Conservation (phyloP, 768 basidiomycete genomes). For the Termitomyces heimii region DNA sequence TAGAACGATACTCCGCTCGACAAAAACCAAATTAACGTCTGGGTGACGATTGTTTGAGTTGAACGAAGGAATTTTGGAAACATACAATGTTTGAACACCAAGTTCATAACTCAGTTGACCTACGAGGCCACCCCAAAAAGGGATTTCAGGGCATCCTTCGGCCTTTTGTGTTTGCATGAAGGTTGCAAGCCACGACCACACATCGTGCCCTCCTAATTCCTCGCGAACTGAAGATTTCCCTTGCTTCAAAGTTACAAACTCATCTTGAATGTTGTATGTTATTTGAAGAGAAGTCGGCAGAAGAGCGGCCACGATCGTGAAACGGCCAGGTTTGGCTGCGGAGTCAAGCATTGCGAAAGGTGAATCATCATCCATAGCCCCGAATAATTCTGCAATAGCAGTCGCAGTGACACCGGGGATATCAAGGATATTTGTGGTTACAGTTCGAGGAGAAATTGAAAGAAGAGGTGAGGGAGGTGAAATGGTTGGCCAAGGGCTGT, state of each 20-base stretch:
- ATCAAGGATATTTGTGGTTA: slow-evolving; percentile 33
- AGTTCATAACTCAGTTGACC: slow-evolving; percentile 80
- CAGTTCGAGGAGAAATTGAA: slow-evolving; percentile 15
- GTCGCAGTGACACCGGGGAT: slow-evolving; percentile 36
- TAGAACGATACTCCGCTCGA: slow-evolving; percentile 72
- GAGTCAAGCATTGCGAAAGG: slow-evolving; percentile 75
- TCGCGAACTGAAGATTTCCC: slow-evolving; percentile 30
- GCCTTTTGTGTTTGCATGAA: slow-evolving; percentile 57
- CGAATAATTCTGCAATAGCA: slow-evolving; percentile 56
- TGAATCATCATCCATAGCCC: slow-evolving; percentile 48
- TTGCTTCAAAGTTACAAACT: slow-evolving; percentile 37
- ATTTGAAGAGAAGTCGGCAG: slow-evolving; percentile 48
- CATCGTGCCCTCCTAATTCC: slow-evolving; percentile 40
- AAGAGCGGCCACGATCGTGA: slow-evolving; percentile 66
- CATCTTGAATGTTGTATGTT: slow-evolving; percentile 48
- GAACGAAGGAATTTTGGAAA: slow-evolving; percentile 26
- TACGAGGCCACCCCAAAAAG: slow-evolving; percentile 82
- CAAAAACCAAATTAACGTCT: slow-evolving; percentile 71
- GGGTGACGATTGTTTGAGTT: slow-evolving; percentile 38
- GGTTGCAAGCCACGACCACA: slow-evolving; percentile 72
- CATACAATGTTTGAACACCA: slow-evolving; percentile 51
- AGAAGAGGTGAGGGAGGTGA: slow-evolving; percentile 20
- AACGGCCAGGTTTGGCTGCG: slow-evolving; percentile 68
- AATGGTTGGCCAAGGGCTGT: slow-evolving; percentile 54
- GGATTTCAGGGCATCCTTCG: slow-evolving; percentile 38